Conservation (phyloP, 192 early-diverging fungal genomes). For the Ambispora gerdemannii region DNA sequence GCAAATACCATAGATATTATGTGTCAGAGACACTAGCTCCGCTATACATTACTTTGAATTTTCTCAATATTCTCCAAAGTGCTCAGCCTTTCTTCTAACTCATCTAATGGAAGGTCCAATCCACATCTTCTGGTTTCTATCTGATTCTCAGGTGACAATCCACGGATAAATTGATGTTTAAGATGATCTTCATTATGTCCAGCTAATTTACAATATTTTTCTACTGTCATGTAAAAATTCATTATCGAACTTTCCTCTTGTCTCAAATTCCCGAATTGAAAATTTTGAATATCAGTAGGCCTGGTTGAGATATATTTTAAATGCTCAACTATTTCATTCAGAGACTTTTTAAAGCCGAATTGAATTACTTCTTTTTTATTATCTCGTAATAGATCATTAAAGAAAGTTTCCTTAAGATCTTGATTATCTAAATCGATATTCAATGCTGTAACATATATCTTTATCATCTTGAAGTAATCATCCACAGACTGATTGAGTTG, state of each 20-base stretch:
- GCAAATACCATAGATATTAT: neutral
- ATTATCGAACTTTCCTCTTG: conserved; percentile 17
- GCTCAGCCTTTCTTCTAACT: conserved; percentile 12
- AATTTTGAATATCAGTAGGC: conserved; percentile 15
- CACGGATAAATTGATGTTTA: conserved; percentile 8
- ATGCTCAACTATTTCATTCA: conserved; percentile 8
- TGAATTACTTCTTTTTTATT: conserved; percentile 7
- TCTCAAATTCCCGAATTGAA: conserved; percentile 14
- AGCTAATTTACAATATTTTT: conserved; percentile 11
- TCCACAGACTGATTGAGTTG: neutral
- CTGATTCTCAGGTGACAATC: conserved; percentile 16
- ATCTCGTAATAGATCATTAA: conserved; percentile 4
- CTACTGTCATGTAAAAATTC: conserved; percentile 7
- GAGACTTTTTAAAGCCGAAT: neutral
- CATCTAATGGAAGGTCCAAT: conserved; percentile 15
- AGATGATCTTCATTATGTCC: conserved; percentile 16
- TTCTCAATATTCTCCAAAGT: conserved; percentile 10
- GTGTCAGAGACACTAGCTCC: too few relatives aligned
- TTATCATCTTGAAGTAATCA: conserved; percentile 18
- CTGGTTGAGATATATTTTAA: conserved; percentile 10
- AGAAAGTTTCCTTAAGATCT: conserved; percentile 3
- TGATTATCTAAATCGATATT: neutral
- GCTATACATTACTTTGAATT: conserved; percentile 18
- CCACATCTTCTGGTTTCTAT: conserved; percentile 22
- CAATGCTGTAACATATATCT: conserved; percentile 12